phyloP scores from a whole-genome alignment of 768 basidiomycete genomes.

The Phaeotremella skinneri region DNA sequence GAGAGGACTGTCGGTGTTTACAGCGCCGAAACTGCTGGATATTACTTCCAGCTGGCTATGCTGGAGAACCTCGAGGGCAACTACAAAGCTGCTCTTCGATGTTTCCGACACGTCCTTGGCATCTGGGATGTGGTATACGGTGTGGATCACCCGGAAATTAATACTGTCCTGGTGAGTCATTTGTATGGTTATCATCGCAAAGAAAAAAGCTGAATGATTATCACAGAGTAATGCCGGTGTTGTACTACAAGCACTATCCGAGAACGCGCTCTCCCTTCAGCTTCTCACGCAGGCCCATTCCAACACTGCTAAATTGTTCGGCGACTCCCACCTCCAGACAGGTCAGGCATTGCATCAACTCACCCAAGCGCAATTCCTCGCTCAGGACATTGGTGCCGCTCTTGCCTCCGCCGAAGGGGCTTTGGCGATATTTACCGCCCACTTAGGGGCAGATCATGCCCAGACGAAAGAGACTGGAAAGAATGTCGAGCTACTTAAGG shows the following conservation, averaged over 20 bases:
- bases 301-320: constrained; percentile 47
- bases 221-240: constrained; percentile 49
- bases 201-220: not conserved
- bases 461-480: constrained; percentile 51
- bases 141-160: constrained; percentile 51
- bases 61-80: constrained; percentile 54
- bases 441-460: constrained; percentile 49
- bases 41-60: constrained; percentile 55
- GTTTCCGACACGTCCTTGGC: constrained; percentile 52
- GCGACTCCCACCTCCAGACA: constrained; percentile 49
- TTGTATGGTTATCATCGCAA: not conserved
- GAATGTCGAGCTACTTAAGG: constrained; percentile 49
- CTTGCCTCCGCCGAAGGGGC: constrained; percentile 43
- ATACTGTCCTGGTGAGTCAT: constrained; percentile 50
- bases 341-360: constrained; percentile 51
- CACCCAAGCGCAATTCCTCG: constrained; percentile 53
- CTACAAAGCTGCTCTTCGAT: constrained; percentile 43
- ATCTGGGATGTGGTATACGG: constrained; percentile 54
- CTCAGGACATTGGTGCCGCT: constrained; percentile 48
- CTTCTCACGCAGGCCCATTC: constrained; percentile 45
- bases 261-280: constrained; percentile 44
- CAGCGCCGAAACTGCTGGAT: constrained; percentile 51
- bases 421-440: constrained; percentile 45
- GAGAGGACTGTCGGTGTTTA: constrained; percentile 54
- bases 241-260: constrained; percentile 46